Percentiles rank a stretch among this genome's conserved stretches.
Conservation (phyloP, 306 rosid species). For the Begonia loranthoides region DNA sequence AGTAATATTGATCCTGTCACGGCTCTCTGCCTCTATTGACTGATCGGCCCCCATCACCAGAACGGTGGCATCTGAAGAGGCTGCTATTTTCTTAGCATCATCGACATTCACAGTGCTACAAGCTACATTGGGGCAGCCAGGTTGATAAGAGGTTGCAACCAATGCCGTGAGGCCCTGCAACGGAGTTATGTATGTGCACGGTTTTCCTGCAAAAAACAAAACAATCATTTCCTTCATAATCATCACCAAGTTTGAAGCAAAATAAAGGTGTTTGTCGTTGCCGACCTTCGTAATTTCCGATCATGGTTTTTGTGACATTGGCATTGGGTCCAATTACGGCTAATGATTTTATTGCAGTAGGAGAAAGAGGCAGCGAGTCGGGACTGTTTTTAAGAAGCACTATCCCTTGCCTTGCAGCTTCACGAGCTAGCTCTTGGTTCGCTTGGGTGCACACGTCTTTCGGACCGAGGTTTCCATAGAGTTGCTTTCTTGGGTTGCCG, state of each 20-base stretch:
- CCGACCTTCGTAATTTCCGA: slow-evolving; percentile 63
- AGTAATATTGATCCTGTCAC: slow-evolving; percentile 50
- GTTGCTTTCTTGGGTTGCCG: slow-evolving; percentile 45
- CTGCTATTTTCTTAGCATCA: slow-evolving; percentile 37
- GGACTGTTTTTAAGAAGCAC: slow-evolving; percentile 51
- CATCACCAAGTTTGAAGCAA: too few species aligned
- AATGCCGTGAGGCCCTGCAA: too few species aligned
- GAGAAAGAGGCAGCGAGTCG: slow-evolving; percentile 42
- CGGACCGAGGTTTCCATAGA: slow-evolving; percentile 50
- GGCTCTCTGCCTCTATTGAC: slow-evolving; percentile 65
- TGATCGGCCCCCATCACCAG: slow-evolving; percentile 53
- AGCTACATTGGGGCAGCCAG: too few species aligned
- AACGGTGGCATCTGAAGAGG: slow-evolving; percentile 38
- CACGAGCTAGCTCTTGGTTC: slow-evolving; percentile 40
- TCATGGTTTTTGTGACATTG: slow-evolving; percentile 48
- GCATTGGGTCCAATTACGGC: slow-evolving; percentile 63
- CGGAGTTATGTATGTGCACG: too few species aligned
- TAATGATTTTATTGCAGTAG: slow-evolving; percentile 13
- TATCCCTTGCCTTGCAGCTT: slow-evolving; percentile 65
- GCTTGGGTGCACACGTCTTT: slow-evolving; percentile 45
- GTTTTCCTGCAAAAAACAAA: too few species aligned
- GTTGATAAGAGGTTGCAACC: too few species aligned
- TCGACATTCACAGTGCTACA: slow-evolving; percentile 29
- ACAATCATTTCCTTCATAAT: too few species aligned
- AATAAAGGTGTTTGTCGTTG: too few species aligned